A percentile compares a stretch with the other conserved stretches of the same genome.
Conservation (phyloP, 306 rosid genomes). For the Prunus armeniaca region DNA sequence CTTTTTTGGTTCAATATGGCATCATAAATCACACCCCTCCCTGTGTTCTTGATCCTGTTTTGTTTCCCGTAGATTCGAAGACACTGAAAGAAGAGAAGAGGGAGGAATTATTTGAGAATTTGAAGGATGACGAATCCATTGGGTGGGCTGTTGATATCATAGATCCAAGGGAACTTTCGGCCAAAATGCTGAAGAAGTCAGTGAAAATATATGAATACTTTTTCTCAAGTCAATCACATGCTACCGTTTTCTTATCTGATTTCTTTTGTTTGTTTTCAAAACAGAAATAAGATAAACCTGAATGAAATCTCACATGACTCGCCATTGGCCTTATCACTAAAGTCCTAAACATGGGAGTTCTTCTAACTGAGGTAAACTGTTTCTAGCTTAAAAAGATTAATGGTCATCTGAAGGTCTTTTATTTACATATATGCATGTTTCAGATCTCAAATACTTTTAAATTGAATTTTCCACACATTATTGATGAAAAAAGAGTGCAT, state of each 20-base stretch:
- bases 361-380: slow-evolving; percentile 72
- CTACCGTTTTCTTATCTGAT: slow-evolving; percentile 4
- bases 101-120: slow-evolving; percentile 74
- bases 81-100: slow-evolving; percentile 92
- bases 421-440: background rate
- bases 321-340: slow-evolving; percentile 73
- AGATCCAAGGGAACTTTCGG: slow-evolving; percentile 78
- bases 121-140: slow-evolving; percentile 63
- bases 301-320: slow-evolving; percentile 90
- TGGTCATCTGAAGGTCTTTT: background rate
- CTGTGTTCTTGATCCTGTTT: slow-evolving; percentile 9
- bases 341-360: slow-evolving; percentile 77
- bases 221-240: background rate
- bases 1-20: background rate
- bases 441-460: background rate
- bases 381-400: slow-evolving; percentile 3
- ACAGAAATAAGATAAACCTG: slow-evolving; percentile 76
- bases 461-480: background rate
- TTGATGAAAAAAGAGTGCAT: background rate
- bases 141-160: slow-evolving; percentile 93
- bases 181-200: slow-evolving; percentile 80
- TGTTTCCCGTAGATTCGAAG: slow-evolving; percentile 64
- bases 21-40: background rate
- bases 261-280: slow-evolving; percentile 18
- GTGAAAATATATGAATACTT: background rate